Conservation (phyloP, 768 basidiomycete genomes). For the Lyophyllum decastes region DNA sequence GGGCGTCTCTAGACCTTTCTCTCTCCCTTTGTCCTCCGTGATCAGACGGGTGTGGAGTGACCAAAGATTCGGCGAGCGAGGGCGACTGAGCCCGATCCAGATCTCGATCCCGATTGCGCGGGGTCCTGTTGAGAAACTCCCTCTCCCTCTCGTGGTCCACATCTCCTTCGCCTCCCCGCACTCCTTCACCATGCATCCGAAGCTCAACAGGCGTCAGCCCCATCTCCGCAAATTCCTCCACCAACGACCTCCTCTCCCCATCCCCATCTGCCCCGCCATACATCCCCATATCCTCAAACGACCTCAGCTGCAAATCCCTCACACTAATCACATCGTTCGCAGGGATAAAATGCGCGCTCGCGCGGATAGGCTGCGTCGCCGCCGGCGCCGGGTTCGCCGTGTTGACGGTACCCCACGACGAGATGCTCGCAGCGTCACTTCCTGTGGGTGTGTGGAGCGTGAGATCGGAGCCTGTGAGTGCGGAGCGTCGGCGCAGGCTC, state of each 20-base stretch:
- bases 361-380: not conserved
- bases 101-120: not conserved
- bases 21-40: not conserved
- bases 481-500: conserved; percentile 3
- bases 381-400: not conserved
- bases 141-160: not conserved
- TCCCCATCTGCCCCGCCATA: not conserved
- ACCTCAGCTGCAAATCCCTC: conserved; percentile 7
- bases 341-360: conserved; percentile 4
- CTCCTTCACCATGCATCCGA: too few relatives aligned
- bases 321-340: conserved; percentile 6
- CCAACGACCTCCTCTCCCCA: not conserved
- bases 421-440: not conserved
- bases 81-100: too few relatives aligned
- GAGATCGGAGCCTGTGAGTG: not conserved
- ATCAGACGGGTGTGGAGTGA: not conserved
- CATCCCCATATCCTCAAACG: conserved; percentile 4
- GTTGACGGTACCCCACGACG: conserved; percentile 18
- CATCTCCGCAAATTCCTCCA: not conserved
- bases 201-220: not conserved
- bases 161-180: not conserved
- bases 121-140: conserved; percentile 2
- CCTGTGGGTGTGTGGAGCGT: not conserved
- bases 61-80: not conserved
- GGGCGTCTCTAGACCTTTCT: not conserved